Base-by-base conservation (phyloP, 2,329 filamentous ascomycete genomes). In the Cyphellophora attinorum region DNA sequence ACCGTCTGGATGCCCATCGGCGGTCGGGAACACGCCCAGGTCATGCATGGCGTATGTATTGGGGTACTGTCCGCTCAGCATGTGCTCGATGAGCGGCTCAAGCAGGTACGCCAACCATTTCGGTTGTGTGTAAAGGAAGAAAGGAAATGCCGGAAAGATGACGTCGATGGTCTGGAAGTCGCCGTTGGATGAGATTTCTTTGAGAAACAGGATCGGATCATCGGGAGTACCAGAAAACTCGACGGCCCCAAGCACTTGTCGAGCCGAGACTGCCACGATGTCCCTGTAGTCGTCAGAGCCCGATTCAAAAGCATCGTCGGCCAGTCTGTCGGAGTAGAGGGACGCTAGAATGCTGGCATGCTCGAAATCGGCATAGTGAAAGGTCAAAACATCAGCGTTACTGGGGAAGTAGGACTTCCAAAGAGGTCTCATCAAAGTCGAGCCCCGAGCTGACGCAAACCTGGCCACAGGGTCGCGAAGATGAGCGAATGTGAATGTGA, bases 121-220 rank as follows among this genome's bases (percentile, higher is more conserved):
- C 2, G 84, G 84, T 47, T 88, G 86, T 12, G 83, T 86, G 53
- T 89, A 91, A 13, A 89, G 56, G 64, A 89, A 89, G 67, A 89
- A 91, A 0, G 85, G 83, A 58, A 85, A 88, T 0, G 83, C 72
- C 0, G 84, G 85, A 62, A 86, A 91, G 48, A 93, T 89, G 37
- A 93, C 82, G 60, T 89, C 83, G 8, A 91, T 81, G 0, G 84
- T 91, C 53, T 91, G 84, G 56, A 79, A 79, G 50, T 93, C 89
- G 3, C 84, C 84, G 48, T 89, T 82, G 2, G 81, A 86, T 1
- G 81, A 85, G 37, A 91, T 89, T 55, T 91, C 85, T 53, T 91
- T 91, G 40, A 89, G 61, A 59, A 91, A 91, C 14, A 91, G 57
- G 27, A 89, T 69, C 0, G 81, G 81, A 42, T 76, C 68, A 3